Percentiles rank a stretch among this genome's conserved stretches.
Evolutionary conservation across 2,329 filamentous ascomycete genomes (phyloP).

Genomic region (Stachybotrys elegans): DNA sequence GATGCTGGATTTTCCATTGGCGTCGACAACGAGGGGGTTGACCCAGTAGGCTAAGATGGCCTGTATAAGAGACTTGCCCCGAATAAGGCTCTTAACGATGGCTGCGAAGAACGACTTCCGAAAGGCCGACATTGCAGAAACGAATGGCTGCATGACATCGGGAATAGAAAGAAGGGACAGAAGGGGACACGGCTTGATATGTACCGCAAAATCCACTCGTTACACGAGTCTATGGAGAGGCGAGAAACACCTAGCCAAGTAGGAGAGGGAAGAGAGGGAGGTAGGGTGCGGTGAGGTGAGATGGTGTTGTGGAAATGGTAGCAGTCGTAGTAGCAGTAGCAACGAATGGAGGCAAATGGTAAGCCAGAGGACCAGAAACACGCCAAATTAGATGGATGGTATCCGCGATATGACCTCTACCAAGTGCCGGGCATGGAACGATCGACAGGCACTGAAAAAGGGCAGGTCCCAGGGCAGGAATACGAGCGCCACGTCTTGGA

Average conservation of each 20-base stretch:
- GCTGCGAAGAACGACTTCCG: constrained; percentile 50
- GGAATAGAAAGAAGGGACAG: constrained; percentile 10
- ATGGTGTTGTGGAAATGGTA: too few relatives aligned
- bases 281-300: too few relatives aligned
- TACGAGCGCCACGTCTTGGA: background rate
- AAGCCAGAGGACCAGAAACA: too few relatives aligned
- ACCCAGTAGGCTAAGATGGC: constrained; percentile 52
- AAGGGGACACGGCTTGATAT: constrained; percentile 13
- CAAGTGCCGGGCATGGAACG: constrained; percentile 1
- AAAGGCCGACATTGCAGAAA: constrained; percentile 53
- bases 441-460: constrained; percentile 6
- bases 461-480: background rate
- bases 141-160: constrained; percentile 44
- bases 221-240: background rate
- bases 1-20: constrained; percentile 15
- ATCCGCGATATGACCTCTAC: too few relatives aligned
- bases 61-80: constrained; percentile 55
- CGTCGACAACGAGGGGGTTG: constrained; percentile 31
- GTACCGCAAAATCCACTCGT: constrained; percentile 11
- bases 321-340: background rate
- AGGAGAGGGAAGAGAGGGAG: too few relatives aligned
- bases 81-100: constrained; percentile 51
- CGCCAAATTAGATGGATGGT: too few relatives aligned
- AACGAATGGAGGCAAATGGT: background rate
- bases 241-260: background rate